Conservation (phyloP, 805 yeast species). For the Naumovozyma dairenensis region DNA sequence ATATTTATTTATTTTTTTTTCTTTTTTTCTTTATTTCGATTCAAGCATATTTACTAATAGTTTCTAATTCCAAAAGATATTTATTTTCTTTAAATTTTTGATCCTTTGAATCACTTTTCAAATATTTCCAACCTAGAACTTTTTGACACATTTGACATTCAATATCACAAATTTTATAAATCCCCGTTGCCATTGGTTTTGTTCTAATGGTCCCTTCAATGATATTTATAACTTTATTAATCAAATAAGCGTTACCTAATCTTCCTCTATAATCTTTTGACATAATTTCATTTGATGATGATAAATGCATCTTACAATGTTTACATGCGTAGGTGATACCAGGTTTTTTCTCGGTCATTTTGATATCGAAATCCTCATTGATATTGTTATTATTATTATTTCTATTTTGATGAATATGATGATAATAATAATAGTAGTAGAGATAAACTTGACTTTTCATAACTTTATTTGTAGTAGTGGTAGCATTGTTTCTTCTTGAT, state of each 20-base stretch:
- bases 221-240: conserved; percentile 40
- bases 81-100: conserved; percentile 55
- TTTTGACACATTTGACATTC: conserved; percentile 44
- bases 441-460: too few relatives aligned
- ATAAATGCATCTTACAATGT: conserved; percentile 25
- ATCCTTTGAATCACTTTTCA: conserved; percentile 35
- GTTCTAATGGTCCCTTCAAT: conserved; percentile 30
- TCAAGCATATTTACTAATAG: conserved; percentile 18
- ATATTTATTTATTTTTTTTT: neutral
- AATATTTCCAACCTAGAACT: conserved; percentile 56
- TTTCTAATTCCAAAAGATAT: conserved; percentile 40
- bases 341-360: neutral
- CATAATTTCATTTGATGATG: conserved; percentile 24
- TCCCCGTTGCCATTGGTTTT: conserved; percentile 51
- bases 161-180: conserved; percentile 46
- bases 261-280: conserved; percentile 43
- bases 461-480: too few relatives aligned
- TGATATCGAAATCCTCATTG: neutral
- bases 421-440: conserved; percentile 7
- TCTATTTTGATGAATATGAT: neutral
- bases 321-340: conserved; percentile 25
- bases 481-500: too few relatives aligned
- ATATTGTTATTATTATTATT: neutral
- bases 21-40: neutral
- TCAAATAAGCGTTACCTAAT: conserved; percentile 49